A percentile compares a stretch with the other conserved stretches of the same genome.
Evolutionary conservation across 2,329 filamentous ascomycete genomes (phyloP).

Genomic region (Xylariaceae sp.): DNA sequence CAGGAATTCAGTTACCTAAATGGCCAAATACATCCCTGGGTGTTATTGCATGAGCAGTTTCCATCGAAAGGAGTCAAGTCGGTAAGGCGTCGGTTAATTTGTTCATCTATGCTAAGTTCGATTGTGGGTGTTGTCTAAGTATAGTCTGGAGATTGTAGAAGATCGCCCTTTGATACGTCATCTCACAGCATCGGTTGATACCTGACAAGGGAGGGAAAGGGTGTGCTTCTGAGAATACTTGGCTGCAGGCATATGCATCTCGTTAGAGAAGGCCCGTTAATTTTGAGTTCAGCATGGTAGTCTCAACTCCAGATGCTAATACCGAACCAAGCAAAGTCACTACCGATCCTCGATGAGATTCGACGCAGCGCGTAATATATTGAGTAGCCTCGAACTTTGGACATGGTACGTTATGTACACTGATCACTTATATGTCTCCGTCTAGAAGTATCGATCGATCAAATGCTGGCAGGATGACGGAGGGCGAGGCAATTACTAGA

Average conservation of each 20-base stretch:
- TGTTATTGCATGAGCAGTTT: too few species aligned
- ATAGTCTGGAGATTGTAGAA: not conserved
- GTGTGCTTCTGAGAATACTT: not conserved
- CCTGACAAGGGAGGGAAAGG: not conserved
- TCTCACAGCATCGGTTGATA: slow-evolving; percentile 10
- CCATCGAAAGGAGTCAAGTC: too few species aligned
- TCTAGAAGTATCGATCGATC: not conserved
- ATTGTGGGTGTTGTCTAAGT: not conserved
- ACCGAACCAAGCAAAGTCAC: not conserved
- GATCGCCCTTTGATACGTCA: slow-evolving; percentile 14
- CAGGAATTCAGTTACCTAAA: too few species aligned
- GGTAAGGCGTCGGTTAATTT: too few species aligned
- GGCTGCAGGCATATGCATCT: not conserved
- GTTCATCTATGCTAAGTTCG: not conserved
- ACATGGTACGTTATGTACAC: not conserved
- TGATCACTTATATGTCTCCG: too few species aligned
- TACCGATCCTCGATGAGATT: not conserved
- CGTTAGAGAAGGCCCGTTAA: not conserved
- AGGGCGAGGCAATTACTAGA: slow-evolving; percentile 7
- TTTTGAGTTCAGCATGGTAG: not conserved
- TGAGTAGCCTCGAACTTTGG: not conserved
- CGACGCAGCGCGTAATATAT: not conserved
- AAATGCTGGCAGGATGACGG: not conserved
- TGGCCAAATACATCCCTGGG: too few species aligned
- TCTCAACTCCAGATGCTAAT: not conserved